phyloP scores from a whole-genome alignment of 2,329 filamentous ascomycete species.

The Alternaria solani region DNA sequence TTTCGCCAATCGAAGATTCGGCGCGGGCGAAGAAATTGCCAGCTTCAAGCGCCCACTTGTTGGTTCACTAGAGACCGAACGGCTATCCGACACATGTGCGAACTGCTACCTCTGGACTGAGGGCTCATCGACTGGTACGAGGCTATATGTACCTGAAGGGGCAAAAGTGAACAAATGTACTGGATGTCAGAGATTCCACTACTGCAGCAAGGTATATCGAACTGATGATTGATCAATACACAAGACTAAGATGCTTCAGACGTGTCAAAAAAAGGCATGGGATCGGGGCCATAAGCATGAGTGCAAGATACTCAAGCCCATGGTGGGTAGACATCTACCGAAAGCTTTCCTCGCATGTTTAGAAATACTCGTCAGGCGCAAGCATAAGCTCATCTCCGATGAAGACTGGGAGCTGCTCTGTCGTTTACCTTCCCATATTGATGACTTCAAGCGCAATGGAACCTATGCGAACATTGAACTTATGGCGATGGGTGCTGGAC shows the following conservation, averaged over 20 bases:
- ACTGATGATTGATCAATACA: neutral
- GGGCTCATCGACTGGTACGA: conserved; percentile 40
- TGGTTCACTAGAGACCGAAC: conserved; percentile 61
- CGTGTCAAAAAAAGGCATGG: conserved; percentile 68
- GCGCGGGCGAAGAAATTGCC: conserved; percentile 59
- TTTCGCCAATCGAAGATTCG: conserved; percentile 61
- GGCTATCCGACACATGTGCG: conserved; percentile 64
- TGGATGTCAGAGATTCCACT: conserved; percentile 65
- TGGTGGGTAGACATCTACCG: conserved; percentile 58
- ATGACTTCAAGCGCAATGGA: conserved; percentile 55
- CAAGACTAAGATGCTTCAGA: conserved; percentile 46
- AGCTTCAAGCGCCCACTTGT: conserved; percentile 61
- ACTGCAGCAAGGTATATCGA: conserved; percentile 64
- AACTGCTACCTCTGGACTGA: conserved; percentile 62
- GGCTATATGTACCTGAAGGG: conserved; percentile 43
- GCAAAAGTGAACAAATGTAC: conserved; percentile 62
- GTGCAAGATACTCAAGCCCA: conserved; percentile 61
- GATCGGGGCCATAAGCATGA: conserved; percentile 66
- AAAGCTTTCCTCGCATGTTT: conserved; percentile 65
- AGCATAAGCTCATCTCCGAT: conserved; percentile 48
- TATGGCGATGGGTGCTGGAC: conserved; percentile 62
- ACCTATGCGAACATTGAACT: conserved; percentile 59
- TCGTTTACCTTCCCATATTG: conserved; percentile 58
- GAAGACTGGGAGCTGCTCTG: conserved; percentile 56
- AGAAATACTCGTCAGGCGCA: conserved; percentile 59